Percentiles rank a stretch among this genome's conserved stretches.
Evolutionary conservation across 2,329 filamentous ascomycete genomes (phyloP).

Genomic region (Trichoderma brevicompactum): DNA sequence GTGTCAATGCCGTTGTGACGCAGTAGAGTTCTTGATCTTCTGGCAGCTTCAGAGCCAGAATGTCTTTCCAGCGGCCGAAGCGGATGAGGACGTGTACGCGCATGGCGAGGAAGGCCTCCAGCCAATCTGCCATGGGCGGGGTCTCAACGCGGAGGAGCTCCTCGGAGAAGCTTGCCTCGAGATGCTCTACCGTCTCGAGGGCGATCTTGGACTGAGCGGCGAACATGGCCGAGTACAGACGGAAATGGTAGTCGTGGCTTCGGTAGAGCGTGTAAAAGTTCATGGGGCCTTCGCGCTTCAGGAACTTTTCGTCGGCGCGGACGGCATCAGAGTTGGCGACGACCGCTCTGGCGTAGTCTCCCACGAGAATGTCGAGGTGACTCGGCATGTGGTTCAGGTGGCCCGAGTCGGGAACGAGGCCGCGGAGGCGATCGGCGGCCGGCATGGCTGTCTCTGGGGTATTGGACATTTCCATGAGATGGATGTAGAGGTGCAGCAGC

Average conservation of each 20-base stretch:
- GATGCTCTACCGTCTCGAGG: slow-evolving; percentile 60
- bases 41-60: slow-evolving; percentile 62
- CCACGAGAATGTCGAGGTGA: slow-evolving; percentile 74
- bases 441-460: slow-evolving; percentile 65
- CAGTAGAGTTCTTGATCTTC: slow-evolving; percentile 65
- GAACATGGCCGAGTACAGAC: slow-evolving; percentile 79
- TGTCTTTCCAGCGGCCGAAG: slow-evolving; percentile 73
- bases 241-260: slow-evolving; percentile 74
- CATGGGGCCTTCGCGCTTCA: slow-evolving; percentile 60
- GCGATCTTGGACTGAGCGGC: slow-evolving; percentile 67
- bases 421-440: slow-evolving; percentile 64
- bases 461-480: slow-evolving; percentile 77
- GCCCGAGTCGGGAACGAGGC: slow-evolving; percentile 69
- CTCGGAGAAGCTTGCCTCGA: slow-evolving; percentile 67
- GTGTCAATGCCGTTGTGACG: slow-evolving; percentile 68
- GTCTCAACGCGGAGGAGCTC: slow-evolving; percentile 65
- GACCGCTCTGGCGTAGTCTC: slow-evolving; percentile 71
- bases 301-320: slow-evolving; percentile 68
- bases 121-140: slow-evolving; percentile 78
- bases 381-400: slow-evolving; percentile 79
- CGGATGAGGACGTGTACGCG: slow-evolving; percentile 71
- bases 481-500: slow-evolving; percentile 75
- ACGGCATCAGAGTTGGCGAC: slow-evolving; percentile 69
- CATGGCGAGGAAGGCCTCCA: slow-evolving; percentile 72
- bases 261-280: slow-evolving; percentile 82